phyloP scores from a whole-genome alignment of 345 rosid species.

The Pistacia atlantica region DNA sequence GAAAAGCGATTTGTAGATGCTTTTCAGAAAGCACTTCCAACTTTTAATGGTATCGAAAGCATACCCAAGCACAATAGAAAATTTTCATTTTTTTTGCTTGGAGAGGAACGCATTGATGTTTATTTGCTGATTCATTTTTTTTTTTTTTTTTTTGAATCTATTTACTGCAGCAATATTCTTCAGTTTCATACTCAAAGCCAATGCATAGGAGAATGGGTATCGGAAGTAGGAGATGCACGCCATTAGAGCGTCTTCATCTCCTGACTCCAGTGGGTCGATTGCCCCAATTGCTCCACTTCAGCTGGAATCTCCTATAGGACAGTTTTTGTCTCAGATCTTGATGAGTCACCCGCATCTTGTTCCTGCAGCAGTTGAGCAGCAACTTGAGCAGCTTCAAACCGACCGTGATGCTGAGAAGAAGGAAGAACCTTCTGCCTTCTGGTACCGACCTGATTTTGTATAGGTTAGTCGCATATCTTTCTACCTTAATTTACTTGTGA shows the following conservation, averaged over 20 bases:
- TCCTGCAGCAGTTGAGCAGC: constrained; percentile 95
- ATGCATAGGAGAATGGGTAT: constrained; percentile 27
- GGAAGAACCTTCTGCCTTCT: constrained; percentile 62
- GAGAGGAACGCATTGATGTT: neutral
- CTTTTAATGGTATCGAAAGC: too few species aligned
- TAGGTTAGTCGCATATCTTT: constrained; percentile 52
- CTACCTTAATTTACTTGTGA: neutral
- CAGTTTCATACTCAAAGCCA: constrained; percentile 33
- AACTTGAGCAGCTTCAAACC: constrained; percentile 90
- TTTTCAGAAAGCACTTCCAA: too few species aligned
- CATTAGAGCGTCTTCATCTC: constrained; percentile 55
- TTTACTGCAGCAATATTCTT: constrained; percentile 40
- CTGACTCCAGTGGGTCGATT: constrained; percentile 49
- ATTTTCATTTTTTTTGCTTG: neutral
- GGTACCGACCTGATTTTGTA: constrained; percentile 80
- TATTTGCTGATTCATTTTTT: neutral
- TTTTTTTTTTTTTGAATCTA: constrained; percentile 7
- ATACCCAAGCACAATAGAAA: too few species aligned
- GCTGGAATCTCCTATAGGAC: constrained; percentile 91
- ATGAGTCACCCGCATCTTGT: constrained; percentile 90
- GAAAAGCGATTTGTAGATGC: too few species aligned
- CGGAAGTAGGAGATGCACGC: constrained; percentile 45
- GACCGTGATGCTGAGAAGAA: constrained; percentile 75
- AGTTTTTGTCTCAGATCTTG: constrained; percentile 82
- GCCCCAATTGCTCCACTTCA: constrained; percentile 69